Percentiles rank a stretch among this genome's conserved stretches.
phyloP scores from a whole-genome alignment of 305 asterid genomes.

The Nicotiana rustica region DNA sequence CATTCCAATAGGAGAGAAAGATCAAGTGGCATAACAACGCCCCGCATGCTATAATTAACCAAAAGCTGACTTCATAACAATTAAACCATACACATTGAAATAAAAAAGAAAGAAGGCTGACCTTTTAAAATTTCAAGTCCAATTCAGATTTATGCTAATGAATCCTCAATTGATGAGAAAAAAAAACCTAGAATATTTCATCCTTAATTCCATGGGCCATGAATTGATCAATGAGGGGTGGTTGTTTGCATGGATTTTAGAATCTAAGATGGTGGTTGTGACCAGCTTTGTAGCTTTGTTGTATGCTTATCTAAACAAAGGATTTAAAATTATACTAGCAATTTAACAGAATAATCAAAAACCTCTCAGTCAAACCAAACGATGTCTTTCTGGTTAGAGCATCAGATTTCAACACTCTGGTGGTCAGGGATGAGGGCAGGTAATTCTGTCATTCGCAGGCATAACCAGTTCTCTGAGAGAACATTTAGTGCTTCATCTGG shows the following conservation, averaged over 20 bases:
- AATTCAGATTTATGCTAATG: background rate
- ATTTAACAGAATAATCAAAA: background rate
- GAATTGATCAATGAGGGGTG: background rate
- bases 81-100: background rate
- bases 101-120: background rate
- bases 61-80: background rate
- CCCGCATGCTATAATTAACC: background rate
- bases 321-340: background rate
- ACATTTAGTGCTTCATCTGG: constrained; percentile 43
- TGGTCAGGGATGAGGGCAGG: background rate
- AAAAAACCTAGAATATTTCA: background rate
- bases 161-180: background rate
- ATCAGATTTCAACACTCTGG: background rate
- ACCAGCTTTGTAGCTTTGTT: background rate
- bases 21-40: background rate
- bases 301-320: background rate
- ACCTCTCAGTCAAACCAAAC: background rate
- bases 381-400: background rate
- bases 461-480: background rate
- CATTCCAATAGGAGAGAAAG: background rate
- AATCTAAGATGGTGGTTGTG: constrained; percentile 1
- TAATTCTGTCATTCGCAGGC: background rate
- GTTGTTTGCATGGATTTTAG: background rate
- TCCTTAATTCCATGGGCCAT: background rate
- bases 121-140: background rate